Base-by-base conservation (phyloP, 139 green algal species). In the Trebouxia sp. region DNA sequence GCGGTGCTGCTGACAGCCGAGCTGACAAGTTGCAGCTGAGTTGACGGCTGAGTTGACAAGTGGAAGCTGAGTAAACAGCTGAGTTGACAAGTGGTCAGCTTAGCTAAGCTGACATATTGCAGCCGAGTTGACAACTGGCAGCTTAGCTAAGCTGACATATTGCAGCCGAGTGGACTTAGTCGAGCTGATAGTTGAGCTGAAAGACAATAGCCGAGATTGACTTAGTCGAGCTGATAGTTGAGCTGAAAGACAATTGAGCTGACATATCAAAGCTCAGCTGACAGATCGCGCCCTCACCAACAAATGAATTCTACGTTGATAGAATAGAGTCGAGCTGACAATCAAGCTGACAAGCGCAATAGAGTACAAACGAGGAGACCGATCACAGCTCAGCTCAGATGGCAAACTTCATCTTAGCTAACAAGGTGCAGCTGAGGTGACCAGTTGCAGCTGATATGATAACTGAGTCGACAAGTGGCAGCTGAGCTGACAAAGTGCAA, bases 221-320 rank as follows among this genome's bases (percentile, higher is more conserved):
- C n/a, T n/a, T n/a, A 66, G 55, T n/a, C 24, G 24, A 66, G 55
- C 26, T 66, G 55, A 66, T 38, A 38, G 24, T 38, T 38, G 55
- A 66, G 55, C 24, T 38, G 55, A 66, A 24, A 66, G n/a, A 66
- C 55, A 66, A 11, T 11, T 38, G 55, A 66, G 55, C 26, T 66
- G 55, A 66, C 55, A 66, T 66, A 66, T 66, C 55, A 66, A 38
- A 66, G 55, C 55, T 66, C 55, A 66, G 55, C 55, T 66, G 55
- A 38, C 55, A 66, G 55, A 66, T 66, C 55, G 55, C 55, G 55
- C 5, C 55, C 55, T 66, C 55, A 66, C 55, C 55, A 38, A 66
- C 55, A 66, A 66, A 66, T 66, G 6, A 66, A 10, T 66, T 66
- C 26, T 66, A 66, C 7, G 55, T 38, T 66, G 55, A 66, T 66